Evolutionary conservation across 352 stramenopile genomes (phyloP).

Genomic region (Phytophthora sp.): DNA sequence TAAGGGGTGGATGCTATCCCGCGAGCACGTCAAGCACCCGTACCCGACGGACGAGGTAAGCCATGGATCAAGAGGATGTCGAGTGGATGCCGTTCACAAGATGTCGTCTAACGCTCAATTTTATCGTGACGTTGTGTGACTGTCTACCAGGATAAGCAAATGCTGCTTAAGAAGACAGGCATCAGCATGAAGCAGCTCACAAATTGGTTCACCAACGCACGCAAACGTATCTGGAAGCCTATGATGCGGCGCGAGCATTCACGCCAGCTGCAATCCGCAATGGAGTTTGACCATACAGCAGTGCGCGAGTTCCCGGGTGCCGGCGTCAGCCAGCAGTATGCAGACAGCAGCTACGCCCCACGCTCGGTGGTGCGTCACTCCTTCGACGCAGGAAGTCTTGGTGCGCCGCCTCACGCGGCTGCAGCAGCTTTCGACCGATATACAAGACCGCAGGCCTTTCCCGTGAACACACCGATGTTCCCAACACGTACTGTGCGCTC

Average conservation of each 20-base stretch:
- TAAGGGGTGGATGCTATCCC: conserved; percentile 90
- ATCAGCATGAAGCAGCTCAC: conserved; percentile 93
- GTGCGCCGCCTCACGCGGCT: conserved; percentile 32
- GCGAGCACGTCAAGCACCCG: conserved; percentile 89
- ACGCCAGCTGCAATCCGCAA: conserved; percentile 71
- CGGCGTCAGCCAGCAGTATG: conserved; percentile 36
- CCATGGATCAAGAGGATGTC: conserved; percentile 9
- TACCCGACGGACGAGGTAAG: conserved; percentile 88
- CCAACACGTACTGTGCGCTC: conserved; percentile 60
- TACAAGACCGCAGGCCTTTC: conserved; percentile 34
- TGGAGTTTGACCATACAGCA: conserved; percentile 70
- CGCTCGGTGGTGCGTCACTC: conserved; percentile 59
- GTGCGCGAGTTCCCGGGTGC: conserved; percentile 47
- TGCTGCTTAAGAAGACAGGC: conserved; percentile 88
- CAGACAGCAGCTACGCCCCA: conserved; percentile 50
- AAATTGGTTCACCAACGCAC: conserved; percentile 91
- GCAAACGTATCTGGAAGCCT: conserved; percentile 91
- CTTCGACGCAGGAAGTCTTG: conserved; percentile 72
- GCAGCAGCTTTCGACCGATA: conserved; percentile 38
- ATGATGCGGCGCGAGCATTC: conserved; percentile 90
- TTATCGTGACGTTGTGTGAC: conserved; percentile 15
- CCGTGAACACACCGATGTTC: conserved; percentile 38
- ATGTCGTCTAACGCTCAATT: conserved; percentile 16
- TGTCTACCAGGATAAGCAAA: conserved; percentile 80
- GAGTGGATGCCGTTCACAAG: conserved; percentile 7